Base-by-base conservation (phyloP, 805 yeast species). In the Zygotorulaspora chibaensis region DNA sequence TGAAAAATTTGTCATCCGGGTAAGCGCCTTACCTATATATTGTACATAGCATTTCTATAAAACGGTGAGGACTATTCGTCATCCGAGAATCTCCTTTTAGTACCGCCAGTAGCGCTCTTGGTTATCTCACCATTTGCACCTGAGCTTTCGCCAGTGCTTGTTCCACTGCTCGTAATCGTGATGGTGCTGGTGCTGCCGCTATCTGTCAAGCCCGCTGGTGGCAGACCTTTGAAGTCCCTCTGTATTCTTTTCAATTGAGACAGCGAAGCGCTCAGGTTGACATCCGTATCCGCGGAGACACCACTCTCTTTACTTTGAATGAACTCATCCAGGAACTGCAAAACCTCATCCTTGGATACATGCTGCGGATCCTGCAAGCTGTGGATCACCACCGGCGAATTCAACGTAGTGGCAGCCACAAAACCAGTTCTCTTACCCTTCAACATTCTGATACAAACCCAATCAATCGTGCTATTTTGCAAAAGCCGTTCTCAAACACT, bases 221-320 rank as follows among this genome's bases (percentile, higher is more conserved):
- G 91, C 47, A 87, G 73, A 1, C 95, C 95, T 54, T 88, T 72
- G 53, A 86, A 76, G 52, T 84, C 87, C 66, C 95, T 76, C 60
- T 83, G 91, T 34, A 85, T 70, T 61, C 95, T 75, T 56, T 73
- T 76, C 56, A 87, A 70, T 68, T 86, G 95, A 47, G 85, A 59
- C 9, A 71, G 20, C 4, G 71, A 62, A 17, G 62, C 44, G 42
- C 63, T 36, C 41, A 66, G 57, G 31, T 65, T 63, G 38, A 59
- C 59, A 38, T 57, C 55, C 52, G 40, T 52, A 1, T 47, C 39
- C n/a, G 44, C 39, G 9, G 41, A 47, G 31, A 28, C 53, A 1
- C 46, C 47, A 2, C 48, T 36, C 40, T 62, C 68, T 43, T 58
- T 62, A 18, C 54, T 61, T 3, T 46, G 38, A 39, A 63, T 57